Evolutionary conservation across 169 alveolate genomes (phyloP).

Genomic region (Toxoplasma gondii): DNA sequence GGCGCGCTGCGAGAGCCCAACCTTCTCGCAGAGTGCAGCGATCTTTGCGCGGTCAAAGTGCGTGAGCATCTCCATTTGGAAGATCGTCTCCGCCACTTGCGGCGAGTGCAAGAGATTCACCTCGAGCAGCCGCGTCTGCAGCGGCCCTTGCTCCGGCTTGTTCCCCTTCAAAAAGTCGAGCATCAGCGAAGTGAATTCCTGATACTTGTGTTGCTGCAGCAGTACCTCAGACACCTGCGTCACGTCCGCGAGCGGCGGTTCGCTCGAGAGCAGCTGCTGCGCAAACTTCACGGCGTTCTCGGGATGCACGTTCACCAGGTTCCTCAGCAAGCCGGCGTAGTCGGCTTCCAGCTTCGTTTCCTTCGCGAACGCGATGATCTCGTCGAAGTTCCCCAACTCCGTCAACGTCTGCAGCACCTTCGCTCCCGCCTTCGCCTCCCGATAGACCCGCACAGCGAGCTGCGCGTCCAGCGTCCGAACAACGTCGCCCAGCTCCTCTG

Average conservation of each 20-base stretch:
- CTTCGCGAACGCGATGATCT: constrained; percentile 83
- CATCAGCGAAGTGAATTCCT: constrained; percentile 97
- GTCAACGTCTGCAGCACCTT: constrained; percentile 94
- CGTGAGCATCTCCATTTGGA: constrained; percentile 94
- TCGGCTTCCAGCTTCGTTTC: constrained; percentile 75
- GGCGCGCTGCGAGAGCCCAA: constrained; percentile 96
- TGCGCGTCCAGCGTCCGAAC: constrained; percentile 89
- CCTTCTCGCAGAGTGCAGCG: constrained; percentile 98
- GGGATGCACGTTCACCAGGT: constrained; percentile 69
- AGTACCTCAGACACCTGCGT: constrained; percentile 86
- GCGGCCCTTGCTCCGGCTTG: constrained; percentile 96
- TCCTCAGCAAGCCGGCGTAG: constrained; percentile 74
- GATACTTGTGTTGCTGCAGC: constrained; percentile 91
- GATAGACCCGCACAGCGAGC: constrained; percentile 93
- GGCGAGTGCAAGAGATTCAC: constrained; percentile 91
- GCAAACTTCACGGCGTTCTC: constrained; percentile 76
- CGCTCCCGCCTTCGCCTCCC: constrained; percentile 86
- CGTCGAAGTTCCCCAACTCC: constrained; percentile 93
- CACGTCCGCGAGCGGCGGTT: constrained; percentile 72
- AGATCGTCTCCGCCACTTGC: constrained; percentile 96
- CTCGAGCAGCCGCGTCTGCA: constrained; percentile 98
- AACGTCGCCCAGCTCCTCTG: constrained; percentile 97
- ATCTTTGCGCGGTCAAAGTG: constrained; percentile 96
- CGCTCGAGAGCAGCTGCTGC: constrained; percentile 70
- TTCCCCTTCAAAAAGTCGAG: constrained; percentile 96